Base-by-base conservation (phyloP, 768 basidiomycete species). In the Lactifluus rugatus region DNA sequence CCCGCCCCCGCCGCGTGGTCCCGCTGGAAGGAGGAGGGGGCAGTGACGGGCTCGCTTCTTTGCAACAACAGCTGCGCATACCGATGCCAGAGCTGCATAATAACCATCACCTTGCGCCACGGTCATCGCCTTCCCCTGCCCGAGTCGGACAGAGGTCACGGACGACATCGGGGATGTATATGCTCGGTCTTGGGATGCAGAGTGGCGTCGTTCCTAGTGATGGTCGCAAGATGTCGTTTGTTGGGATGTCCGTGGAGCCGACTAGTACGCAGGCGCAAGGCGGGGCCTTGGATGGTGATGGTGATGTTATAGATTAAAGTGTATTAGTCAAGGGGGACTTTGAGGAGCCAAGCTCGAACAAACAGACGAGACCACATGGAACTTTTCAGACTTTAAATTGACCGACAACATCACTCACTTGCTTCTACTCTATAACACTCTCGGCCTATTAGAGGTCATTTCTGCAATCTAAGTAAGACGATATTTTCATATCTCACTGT, bases 91-190 rank as follows among this genome's bases (percentile, higher is more conserved):
- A 68, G 42, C 75, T 75, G 58, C 67, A 65, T 8, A 60, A 58
- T 5, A 49, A 57, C 25, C 53, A 49, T 54, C 67, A 64, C 3
- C 61, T 41, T 2, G 42, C 53, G 21, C 41, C 47, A 19, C 56
- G 31, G 48, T 66, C 64, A 45, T 28, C 59, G 26, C 56, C 65
- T 14, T 6, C 58, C 67, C 5, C 28, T 31, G 28, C 28, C 9
- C 28, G 28, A 31, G 62, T 61, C 9, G 47, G 70, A 14, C 67
- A 71, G 37, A 72, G 75, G 41, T 69, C 76, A 34, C 74, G 82
- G 62, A 80, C 80, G 28, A 69, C 80, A 19, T 83, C 84, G 23
- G 74, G 79, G 56, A 81, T 85, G 80, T 84, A 84, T 66, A 78
- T 79, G 73, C 68, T 86, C 1, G 83, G 83, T 4, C 66, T 83